phyloP scores from a whole-genome alignment of 768 basidiomycete genomes.

The Lactifluus volemus region DNA sequence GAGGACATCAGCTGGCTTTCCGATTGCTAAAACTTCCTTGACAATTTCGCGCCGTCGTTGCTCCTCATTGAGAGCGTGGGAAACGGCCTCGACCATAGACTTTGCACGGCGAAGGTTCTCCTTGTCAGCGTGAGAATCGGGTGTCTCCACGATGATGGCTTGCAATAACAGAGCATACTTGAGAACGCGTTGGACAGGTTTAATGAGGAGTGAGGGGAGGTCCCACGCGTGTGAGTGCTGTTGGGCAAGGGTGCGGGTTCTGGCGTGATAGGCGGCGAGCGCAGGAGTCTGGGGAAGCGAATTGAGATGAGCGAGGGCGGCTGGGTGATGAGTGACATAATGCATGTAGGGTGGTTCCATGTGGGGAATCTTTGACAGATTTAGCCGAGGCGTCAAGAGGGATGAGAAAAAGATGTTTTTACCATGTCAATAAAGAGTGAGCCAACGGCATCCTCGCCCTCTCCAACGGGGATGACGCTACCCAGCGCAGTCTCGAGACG shows the following conservation, averaged over 20 bases:
- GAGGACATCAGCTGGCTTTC: conserved; percentile 17
- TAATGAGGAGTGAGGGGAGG: conserved; percentile 87
- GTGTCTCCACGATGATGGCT: conserved; percentile 69
- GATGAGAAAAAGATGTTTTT: conserved; percentile 21
- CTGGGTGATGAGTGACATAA: conserved; percentile 75
- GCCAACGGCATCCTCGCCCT: conserved; percentile 63
- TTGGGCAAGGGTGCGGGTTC: conserved; percentile 57
- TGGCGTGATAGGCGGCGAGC: conserved; percentile 55
- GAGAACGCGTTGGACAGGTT: conserved; percentile 92
- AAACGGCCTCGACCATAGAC: conserved; percentile 59
- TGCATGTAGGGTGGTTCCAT: conserved; percentile 66
- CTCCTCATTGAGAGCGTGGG: conserved; percentile 70
- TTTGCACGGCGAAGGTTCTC: conserved; percentile 45
- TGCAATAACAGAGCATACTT: conserved; percentile 86
- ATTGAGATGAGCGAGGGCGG: conserved; percentile 61
- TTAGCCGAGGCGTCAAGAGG: conserved; percentile 2
- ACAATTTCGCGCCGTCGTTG: conserved; percentile 70
- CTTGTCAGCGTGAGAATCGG: conserved; percentile 59
- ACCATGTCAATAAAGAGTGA: conserved; percentile 61
- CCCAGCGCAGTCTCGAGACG: conserved; percentile 61
- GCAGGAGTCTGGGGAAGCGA: conserved; percentile 43
- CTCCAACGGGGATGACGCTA: conserved; percentile 48
- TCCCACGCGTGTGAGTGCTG: conserved; percentile 86
- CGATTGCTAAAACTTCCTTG: conserved; percentile 50
- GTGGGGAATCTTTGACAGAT: conserved; percentile 45